Evolutionary conservation across 2,329 filamentous ascomycete genomes (phyloP).

Genomic region (Cadophora gregata): DNA sequence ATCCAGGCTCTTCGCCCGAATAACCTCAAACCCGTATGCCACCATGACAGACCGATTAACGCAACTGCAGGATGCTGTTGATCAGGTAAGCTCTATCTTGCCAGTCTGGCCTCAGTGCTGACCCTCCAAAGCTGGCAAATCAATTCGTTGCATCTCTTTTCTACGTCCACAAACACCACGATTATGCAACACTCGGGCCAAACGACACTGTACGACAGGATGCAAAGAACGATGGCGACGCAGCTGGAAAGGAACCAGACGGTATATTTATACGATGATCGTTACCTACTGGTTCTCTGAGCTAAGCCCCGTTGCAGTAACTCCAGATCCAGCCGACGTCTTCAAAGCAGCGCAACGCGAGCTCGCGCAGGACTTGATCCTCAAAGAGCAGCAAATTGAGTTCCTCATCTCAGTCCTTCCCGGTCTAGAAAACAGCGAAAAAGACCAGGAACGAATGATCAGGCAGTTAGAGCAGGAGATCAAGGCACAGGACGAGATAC

Average conservation of each 20-base stretch:
- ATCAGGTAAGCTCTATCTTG: conserved; percentile 63
- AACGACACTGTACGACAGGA: conserved; percentile 65
- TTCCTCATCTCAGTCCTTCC: conserved; percentile 76
- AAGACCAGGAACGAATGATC: conserved; percentile 73
- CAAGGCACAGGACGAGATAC: conserved; percentile 65
- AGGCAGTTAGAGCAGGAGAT: conserved; percentile 69
- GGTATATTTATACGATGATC: conserved; percentile 19
- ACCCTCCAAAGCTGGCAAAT: conserved; percentile 60
- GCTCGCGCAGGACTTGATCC: conserved; percentile 75
- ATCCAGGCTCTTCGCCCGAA: conserved; percentile 31
- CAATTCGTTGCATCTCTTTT: conserved; percentile 72
- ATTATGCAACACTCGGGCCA: conserved; percentile 63
- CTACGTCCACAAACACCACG: conserved; percentile 72
- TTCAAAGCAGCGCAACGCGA: conserved; percentile 74
- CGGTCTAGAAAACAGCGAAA: conserved; percentile 78
- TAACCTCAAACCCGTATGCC: conserved; percentile 16
- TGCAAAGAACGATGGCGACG: conserved; percentile 46
- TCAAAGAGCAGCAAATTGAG: conserved; percentile 86
- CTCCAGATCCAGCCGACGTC: conserved; percentile 65
- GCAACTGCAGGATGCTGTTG: conserved; percentile 83
- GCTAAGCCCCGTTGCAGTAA: conserved; percentile 51
- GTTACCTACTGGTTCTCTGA: background rate
- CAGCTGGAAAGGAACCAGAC: conserved; percentile 32
- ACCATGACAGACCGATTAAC: conserved; percentile 78
- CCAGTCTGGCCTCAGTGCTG: conserved; percentile 12